Evolutionary conservation across 2,329 filamentous ascomycete species (phyloP).

Genomic region (Colletotrichum tropicicola): DNA sequence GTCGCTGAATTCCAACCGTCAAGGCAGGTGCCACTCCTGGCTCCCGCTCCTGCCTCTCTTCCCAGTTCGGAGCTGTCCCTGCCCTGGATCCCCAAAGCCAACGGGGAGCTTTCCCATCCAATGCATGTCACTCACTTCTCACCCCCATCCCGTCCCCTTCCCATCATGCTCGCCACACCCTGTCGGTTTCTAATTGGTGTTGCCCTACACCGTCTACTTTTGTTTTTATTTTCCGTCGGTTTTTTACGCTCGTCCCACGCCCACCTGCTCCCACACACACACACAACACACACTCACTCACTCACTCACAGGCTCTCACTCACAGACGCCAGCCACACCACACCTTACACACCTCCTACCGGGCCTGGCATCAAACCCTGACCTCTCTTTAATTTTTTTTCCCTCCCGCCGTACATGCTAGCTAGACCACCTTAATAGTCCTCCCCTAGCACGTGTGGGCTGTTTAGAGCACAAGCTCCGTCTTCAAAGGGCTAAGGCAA

Average conservation of each 20-base stretch:
- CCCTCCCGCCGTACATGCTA: constrained; percentile 4
- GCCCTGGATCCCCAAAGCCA: constrained; percentile 6
- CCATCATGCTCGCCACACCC: constrained; percentile 14
- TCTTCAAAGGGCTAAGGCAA: constrained; percentile 36
- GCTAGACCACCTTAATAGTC: constrained; percentile 13
- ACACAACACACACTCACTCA: not conserved
- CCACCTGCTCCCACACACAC: not conserved
- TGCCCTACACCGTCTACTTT: constrained; percentile 3
- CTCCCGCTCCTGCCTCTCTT: not conserved
- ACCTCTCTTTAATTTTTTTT: not conserved
- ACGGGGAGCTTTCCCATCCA: constrained; percentile 12
- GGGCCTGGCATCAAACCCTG: constrained; percentile 23
- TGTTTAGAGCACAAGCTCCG: constrained; percentile 32
- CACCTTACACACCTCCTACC: constrained; percentile 6
- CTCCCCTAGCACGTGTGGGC: constrained; percentile 11
- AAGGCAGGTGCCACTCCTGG: not conserved
- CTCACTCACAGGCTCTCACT: not conserved
- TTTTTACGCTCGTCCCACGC: constrained; percentile 12
- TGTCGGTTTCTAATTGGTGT: constrained; percentile 4
- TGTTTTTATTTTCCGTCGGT: not conserved
- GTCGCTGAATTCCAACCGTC: not conserved
- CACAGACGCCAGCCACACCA: constrained; percentile 13
- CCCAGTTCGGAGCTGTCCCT: not conserved
- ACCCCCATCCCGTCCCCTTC: constrained; percentile 2
- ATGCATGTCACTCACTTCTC: constrained; percentile 27